Conservation (phyloP, 1,284 basidiomycete genomes). For the Xerocomus alliaceus region DNA sequence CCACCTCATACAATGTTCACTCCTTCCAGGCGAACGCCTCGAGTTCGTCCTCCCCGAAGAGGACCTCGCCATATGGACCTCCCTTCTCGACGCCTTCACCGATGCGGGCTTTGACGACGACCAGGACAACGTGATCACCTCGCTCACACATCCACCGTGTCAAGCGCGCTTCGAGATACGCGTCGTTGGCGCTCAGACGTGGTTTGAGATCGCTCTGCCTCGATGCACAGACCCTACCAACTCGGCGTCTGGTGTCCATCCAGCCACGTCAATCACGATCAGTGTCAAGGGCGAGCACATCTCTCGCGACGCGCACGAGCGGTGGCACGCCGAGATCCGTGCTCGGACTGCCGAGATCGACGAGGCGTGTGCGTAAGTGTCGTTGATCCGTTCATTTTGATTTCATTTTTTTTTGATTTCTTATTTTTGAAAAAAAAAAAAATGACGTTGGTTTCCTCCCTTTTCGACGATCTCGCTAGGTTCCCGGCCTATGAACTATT, state of each 20-base stretch:
- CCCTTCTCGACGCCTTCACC: constrained; percentile 36
- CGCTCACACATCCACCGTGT: constrained; percentile 16
- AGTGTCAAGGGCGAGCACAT: constrained; percentile 4
- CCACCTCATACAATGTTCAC: constrained; percentile 48
- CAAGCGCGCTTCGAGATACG: constrained; percentile 49
- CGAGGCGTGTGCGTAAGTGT: not conserved
- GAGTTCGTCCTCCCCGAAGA: constrained; percentile 44
- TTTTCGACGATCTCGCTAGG: not conserved
- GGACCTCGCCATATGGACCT: constrained; percentile 47
- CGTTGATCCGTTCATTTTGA: not conserved
- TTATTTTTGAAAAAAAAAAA: not conserved
- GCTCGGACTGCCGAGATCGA: not conserved
- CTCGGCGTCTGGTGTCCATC: not conserved
- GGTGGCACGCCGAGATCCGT: not conserved
- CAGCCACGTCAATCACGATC: not conserved
- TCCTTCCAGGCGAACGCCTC: constrained; percentile 65
- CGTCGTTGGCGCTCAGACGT: constrained; percentile 43
- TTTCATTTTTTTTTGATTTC: no score
- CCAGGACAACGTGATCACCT: not conserved
- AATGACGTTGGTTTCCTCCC: no score
- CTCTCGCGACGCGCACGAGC: not conserved
- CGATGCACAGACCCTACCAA: constrained; percentile 11
- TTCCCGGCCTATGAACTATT: constrained; percentile 4
- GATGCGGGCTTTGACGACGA: not conserved
- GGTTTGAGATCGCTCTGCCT: constrained; percentile 51